phyloP scores from a whole-genome alignment of 2,329 filamentous ascomycete genomes.

The Drechslerella dactyloides region DNA sequence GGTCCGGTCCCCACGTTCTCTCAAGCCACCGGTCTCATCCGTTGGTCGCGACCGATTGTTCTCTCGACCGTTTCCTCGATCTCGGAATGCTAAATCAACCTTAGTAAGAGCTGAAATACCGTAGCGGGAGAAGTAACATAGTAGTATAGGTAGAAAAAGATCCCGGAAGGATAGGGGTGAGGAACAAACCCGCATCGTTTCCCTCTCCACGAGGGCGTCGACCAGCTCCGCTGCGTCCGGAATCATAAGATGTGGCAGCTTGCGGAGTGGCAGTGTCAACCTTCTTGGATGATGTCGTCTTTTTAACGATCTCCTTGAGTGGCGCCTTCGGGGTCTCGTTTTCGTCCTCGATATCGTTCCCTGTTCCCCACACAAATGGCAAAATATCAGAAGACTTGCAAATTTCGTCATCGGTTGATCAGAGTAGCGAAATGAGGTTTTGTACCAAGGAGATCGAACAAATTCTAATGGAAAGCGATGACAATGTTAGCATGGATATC shows the following conservation, averaged over 20 bases:
- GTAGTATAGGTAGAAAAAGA: background rate
- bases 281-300: slow-evolving; percentile 77
- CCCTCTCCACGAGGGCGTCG: slow-evolving; percentile 55
- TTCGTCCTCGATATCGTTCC: slow-evolving; percentile 75
- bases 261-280: slow-evolving; percentile 69
- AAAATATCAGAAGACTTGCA: slow-evolving; percentile 24
- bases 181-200: slow-evolving; percentile 52
- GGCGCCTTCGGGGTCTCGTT: slow-evolving; percentile 73
- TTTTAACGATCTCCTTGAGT: slow-evolving; percentile 88
- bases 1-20: slow-evolving; percentile 54
- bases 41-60: slow-evolving; percentile 82
- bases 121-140: slow-evolving; percentile 21
- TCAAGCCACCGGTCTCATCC: slow-evolving; percentile 69
- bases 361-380: slow-evolving; percentile 58
- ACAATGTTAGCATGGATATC: slow-evolving; percentile 57
- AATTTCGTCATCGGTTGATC: background rate
- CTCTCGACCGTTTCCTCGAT: slow-evolving; percentile 78
- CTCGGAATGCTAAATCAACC: slow-evolving; percentile 74
- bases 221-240: slow-evolving; percentile 37
- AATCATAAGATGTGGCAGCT: slow-evolving; percentile 40
- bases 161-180: background rate
- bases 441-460: slow-evolving; percentile 97
- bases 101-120: slow-evolving; percentile 41
- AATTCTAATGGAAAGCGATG: slow-evolving; percentile 70
- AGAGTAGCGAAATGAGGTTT: slow-evolving; percentile 7